A percentile compares a stretch with the other conserved stretches of the same genome.
Evolutionary conservation across 1,284 basidiomycete species (phyloP).

Genomic region (Moesziomyces aphidis): DNA sequence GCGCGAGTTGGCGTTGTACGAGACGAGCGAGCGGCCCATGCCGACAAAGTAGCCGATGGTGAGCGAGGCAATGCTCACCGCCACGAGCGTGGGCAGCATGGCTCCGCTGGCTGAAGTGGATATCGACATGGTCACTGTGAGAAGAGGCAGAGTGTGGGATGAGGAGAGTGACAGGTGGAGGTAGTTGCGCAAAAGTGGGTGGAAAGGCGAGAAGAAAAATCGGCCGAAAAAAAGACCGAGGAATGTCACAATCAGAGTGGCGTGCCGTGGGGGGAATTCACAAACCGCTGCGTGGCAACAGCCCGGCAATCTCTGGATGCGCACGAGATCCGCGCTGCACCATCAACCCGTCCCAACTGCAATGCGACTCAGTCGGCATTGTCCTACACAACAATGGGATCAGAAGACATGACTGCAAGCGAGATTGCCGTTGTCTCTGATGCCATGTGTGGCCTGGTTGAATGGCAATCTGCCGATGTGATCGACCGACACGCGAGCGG

Average conservation of each 20-base stretch:
- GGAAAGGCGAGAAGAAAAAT: background rate
- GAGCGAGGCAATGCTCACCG: conserved; percentile 51
- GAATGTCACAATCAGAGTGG: background rate
- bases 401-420: too few relatives aligned
- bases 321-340: too few relatives aligned
- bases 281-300: too few relatives aligned
- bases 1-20: conserved; percentile 46
- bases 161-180: background rate
- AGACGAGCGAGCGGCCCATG: conserved; percentile 51
- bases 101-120: conserved; percentile 7
- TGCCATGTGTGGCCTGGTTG: too few relatives aligned
- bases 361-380: too few relatives aligned
- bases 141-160: background rate
- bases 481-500: background rate
- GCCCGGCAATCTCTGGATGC: too few relatives aligned
- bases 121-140: conserved; percentile 19
- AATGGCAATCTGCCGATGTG: background rate
- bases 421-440: too few relatives aligned
- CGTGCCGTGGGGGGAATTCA: too few relatives aligned
- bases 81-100: conserved; percentile 38
- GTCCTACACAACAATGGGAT: too few relatives aligned
- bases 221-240: background rate
- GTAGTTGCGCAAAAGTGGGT: background rate
- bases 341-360: too few relatives aligned
- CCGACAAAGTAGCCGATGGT: conserved; percentile 59